Evolutionary conservation across 306 rosid genomes (phyloP).

Genomic region (Dryas alaskensis): DNA sequence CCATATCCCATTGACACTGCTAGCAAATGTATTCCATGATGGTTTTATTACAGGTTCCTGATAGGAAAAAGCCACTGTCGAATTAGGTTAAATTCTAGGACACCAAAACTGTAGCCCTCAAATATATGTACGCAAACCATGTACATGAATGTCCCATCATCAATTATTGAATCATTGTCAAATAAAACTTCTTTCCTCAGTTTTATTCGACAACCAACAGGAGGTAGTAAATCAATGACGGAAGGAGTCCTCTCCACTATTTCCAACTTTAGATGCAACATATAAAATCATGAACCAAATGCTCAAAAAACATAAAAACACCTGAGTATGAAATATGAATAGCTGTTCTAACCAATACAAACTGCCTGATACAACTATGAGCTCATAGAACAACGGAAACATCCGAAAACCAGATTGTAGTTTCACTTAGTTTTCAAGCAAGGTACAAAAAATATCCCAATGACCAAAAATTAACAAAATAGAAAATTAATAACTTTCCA

Average conservation of each 20-base stretch:
- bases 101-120: not conserved
- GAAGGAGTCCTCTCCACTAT: not conserved
- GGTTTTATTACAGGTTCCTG: slow-evolving; percentile 97
- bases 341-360: not conserved
- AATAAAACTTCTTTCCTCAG: not conserved
- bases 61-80: slow-evolving; percentile 20
- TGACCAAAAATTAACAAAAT: not conserved
- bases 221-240: not conserved
- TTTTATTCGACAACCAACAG: not conserved
- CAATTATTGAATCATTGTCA: no score
- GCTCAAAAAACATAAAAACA: not conserved
- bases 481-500: not conserved
- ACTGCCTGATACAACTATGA: not conserved
- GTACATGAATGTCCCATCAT: not conserved
- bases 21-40: slow-evolving; percentile 81
- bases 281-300: not conserved
- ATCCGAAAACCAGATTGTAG: not conserved
- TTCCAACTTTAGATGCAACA: not conserved
- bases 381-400: not conserved
- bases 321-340: not conserved
- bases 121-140: not conserved
- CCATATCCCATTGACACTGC: slow-evolving; percentile 96
- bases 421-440: not conserved
- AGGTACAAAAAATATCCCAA: not conserved
- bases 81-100: not conserved